Percentiles rank a stretch among this genome's conserved stretches.
Evolutionary conservation across 768 basidiomycete genomes (phyloP).

Genomic region (Pholiota molesta): DNA sequence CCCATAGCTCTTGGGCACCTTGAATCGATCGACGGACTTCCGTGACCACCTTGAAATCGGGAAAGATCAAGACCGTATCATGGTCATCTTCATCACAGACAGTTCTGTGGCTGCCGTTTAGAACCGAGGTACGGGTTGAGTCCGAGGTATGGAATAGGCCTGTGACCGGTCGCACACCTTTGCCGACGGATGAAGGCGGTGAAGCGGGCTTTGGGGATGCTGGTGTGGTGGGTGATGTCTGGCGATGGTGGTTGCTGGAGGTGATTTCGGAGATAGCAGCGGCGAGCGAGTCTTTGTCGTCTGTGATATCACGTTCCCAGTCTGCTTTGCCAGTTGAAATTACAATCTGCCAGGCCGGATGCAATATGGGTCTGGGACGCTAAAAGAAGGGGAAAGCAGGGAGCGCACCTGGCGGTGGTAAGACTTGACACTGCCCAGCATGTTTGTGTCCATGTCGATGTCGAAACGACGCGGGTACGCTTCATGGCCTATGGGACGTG

Average conservation of each 20-base stretch:
- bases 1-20: slow-evolving; percentile 75
- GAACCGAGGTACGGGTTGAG: slow-evolving; percentile 62
- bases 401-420: slow-evolving; percentile 74
- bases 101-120: slow-evolving; percentile 84
- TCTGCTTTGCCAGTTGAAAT: slow-evolving; percentile 91
- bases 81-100: slow-evolving; percentile 63
- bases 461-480: slow-evolving; percentile 75
- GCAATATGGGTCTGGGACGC: slow-evolving; percentile 5
- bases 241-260: slow-evolving; percentile 28
- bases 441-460: slow-evolving; percentile 75
- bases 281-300: slow-evolving; percentile 72
- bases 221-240: slow-evolving; percentile 9
- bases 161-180: slow-evolving; percentile 36
- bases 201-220: slow-evolving; percentile 29
- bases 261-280: slow-evolving; percentile 47
- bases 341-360: slow-evolving; percentile 57
- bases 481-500: slow-evolving; percentile 57
- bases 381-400: neutral
- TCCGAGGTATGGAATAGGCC: slow-evolving; percentile 65
- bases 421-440: slow-evolving; percentile 87
- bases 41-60: slow-evolving; percentile 86
- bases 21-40: slow-evolving; percentile 64
- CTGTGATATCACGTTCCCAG: slow-evolving; percentile 83
- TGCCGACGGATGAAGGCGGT: slow-evolving; percentile 23
- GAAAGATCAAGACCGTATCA: slow-evolving; percentile 87